Base-by-base conservation (phyloP, 371 early-diverging fungal species). In the Batrachochytrium dendrobatidis region DNA sequence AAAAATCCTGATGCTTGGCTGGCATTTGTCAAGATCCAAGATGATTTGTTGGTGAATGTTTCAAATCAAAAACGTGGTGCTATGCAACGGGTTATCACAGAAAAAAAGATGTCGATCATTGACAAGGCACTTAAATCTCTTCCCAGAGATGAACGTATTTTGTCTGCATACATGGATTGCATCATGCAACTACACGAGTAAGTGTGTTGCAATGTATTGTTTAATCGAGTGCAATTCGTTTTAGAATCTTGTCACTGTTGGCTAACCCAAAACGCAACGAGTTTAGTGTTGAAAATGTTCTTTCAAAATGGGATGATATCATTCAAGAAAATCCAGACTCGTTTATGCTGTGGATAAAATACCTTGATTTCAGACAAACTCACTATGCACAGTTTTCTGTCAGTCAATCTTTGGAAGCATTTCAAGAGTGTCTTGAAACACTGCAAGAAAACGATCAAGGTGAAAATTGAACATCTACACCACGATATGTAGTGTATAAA, bases 341-440 rank as follows among this genome's bases (percentile, higher is more conserved):
- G 0, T 66, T 81, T 22, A 34, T 46, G n/a, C 65, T 90, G 1
- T 89, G 90, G 90, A 82, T 83, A 7, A 77, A 85, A 39, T 91
- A 91, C 61, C 73, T 91, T 52, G 80, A 85, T 43, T 82, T 82
- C 49, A 70, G 89, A 18, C 87, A 86, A 65, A 86, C 89, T 5
- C 82, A 84, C 55, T 84, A 84, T 35, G 60, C 80, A 1, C 79
- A 83, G 53, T 90, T 89, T 53, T 74, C 84, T 1, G 82, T 86
- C 55, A 68, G 70, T 15, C 68, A 74, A 10, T 86, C 85, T 63
- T 50, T 82, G 2, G 74, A 79, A 8, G 83, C 83, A n/a, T 83
- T 80, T 72, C 78, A 76, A 45, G 80, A 86, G 50, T 86, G 86
- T 54, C 61, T 90, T 4, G 56, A 64, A 5, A 73, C 67, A 6